Evolutionary conservation across 2,329 filamentous ascomycete species (phyloP), one percentile per base, ranked within the genome.

Genomic region (Amesomyces nigricolor): DNA sequence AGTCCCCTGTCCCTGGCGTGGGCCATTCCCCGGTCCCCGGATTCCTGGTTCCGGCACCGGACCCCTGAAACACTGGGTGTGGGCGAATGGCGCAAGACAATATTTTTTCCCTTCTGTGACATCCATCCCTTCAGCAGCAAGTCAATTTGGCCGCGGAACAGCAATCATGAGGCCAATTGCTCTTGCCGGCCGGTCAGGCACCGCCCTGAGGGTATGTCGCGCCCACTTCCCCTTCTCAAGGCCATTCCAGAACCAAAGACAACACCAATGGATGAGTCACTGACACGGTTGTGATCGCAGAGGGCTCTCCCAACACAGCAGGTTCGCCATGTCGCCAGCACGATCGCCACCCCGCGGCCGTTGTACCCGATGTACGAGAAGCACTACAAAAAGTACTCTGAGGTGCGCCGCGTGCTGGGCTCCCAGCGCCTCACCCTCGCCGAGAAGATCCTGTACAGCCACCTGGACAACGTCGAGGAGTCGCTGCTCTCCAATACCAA

Each of bases 401-500:
- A 90, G 68, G 91, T 96, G 32, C 79, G 81, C 51, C 80, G 81
- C 52, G 82, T 95, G 9, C 80, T 96, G 35, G 87, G 86, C 47
- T 65, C 73, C 56, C 75, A 77, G 63, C 76, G 78, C 54, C 82
- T 99, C 57, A 96, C 92, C 2, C 82, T 99, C 55, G 91, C 94
- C 61, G 94, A 99, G 75, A 99, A 99, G 81, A 96, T 99, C 66
- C 81, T 99, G 56, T 99, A 97, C 78, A 90, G 91, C 66, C 94
- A 99, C 75, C 78, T 99, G 62, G 87, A 94, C 73, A 88, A 90
- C 67, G 83, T 86, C 6, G 91, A 96, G 73, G 91, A 95, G 71
- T 91, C 90, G 38, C 82, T 99, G 51, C 78, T 96, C 58, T 83
- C 82, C 51, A 83, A 85, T 67, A 96, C 91, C 48, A 81, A 89